phyloP scores from a whole-genome alignment of 164 flowering plant genomes.

The Houttuynia cordata region DNA sequence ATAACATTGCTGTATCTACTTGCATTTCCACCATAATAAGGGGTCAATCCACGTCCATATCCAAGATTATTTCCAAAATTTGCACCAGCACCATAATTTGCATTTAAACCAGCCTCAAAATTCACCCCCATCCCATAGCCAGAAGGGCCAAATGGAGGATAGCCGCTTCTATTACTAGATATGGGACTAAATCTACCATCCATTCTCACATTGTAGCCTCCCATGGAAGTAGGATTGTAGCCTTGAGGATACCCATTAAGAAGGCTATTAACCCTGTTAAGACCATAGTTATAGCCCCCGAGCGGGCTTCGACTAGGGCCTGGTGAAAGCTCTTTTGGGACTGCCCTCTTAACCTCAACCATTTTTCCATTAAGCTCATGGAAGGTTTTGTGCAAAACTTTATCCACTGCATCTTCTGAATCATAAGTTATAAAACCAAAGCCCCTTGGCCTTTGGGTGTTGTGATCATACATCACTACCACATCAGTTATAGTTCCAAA shows the following conservation, averaged over 20 bases:
- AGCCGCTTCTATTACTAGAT: constrained; percentile 31
- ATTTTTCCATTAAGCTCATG: constrained; percentile 74
- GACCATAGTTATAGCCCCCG: constrained; percentile 43
- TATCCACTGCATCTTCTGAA: constrained; percentile 67
- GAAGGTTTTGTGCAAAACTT: constrained; percentile 50
- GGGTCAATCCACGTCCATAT: constrained; percentile 40
- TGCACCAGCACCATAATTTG: constrained; percentile 31
- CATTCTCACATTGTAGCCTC: constrained; percentile 56
- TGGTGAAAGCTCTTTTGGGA: constrained; percentile 63
- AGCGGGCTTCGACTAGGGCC: constrained; percentile 52
- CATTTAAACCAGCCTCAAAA: constrained; percentile 36
- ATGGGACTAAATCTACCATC: constrained; percentile 49
- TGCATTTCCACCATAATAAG: constrained; percentile 35
- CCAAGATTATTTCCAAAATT: constrained; percentile 27
- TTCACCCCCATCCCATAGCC: constrained; percentile 43
- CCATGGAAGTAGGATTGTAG: constrained; percentile 33
- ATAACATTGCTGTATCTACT: constrained; percentile 38
- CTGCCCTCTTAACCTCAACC: constrained; percentile 82
- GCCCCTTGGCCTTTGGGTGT: constrained; percentile 76
- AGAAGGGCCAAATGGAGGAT: constrained; percentile 37
- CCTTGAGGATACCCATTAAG: constrained; percentile 42
- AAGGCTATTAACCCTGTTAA: constrained; percentile 38
- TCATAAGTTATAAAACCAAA: constrained; percentile 78
- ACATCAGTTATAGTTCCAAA: constrained; percentile 68
- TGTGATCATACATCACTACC: constrained; percentile 81